These are phyloP conservation scores for Calocera cornea DNA, from an alignment of 768 basidiomycete species.

Conservation along the genomic window DNA sequence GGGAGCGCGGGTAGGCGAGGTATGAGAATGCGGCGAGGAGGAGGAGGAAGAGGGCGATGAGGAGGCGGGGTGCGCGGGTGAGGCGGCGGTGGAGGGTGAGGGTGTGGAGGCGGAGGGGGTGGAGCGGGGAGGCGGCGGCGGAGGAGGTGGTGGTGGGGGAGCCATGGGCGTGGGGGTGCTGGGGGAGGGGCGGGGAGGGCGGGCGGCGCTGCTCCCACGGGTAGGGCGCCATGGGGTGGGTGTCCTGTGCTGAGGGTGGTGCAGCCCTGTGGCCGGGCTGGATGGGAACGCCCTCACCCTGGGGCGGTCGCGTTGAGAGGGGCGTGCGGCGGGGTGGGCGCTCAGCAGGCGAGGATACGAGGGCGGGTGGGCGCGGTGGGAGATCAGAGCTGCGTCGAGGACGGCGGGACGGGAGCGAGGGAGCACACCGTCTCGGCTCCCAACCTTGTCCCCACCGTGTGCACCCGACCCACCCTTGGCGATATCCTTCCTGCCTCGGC, in stretches of 20 bases:
- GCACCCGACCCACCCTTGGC: no score
- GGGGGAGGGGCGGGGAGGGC: neutral
- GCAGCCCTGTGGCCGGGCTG: neutral
- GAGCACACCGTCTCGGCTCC: no score
- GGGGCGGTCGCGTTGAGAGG: no score
- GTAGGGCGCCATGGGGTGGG: neutral
- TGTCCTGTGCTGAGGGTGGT: neutral
- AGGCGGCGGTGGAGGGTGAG: neutral
- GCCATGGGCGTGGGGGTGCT: neutral
- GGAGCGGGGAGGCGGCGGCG: no score
- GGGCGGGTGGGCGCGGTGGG: no score
- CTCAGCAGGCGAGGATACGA: no score
- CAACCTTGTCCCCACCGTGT: no score
- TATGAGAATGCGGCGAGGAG: neutral
- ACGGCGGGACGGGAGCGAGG: no score
- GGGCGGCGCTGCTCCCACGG: neutral
- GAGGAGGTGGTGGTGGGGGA: neutral
- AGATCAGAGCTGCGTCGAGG: no score
- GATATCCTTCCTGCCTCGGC: no score
- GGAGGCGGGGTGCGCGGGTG: neutral
- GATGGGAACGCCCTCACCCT: neutral
- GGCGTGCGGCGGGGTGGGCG: no score
- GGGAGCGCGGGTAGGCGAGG: neutral
- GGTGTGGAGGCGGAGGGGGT: neutral
- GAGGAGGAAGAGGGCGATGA: neutral